Base-by-base conservation (phyloP, 2,329 filamentous ascomycete species). In the Ceratocystis harringtonii region DNA sequence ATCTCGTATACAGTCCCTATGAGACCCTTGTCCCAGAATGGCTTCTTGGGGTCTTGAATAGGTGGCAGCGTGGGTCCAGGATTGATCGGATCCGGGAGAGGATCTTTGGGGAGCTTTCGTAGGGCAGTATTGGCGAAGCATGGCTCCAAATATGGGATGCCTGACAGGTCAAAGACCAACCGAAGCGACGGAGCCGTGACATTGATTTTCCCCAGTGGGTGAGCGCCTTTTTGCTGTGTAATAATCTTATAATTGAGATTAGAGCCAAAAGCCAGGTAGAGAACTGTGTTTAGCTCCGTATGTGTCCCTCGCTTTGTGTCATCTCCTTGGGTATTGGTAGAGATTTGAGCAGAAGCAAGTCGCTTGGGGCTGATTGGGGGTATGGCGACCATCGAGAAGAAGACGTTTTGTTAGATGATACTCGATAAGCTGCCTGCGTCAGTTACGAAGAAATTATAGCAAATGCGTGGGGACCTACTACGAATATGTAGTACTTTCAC, bases 1-100 rank as follows among this genome's bases (percentile, higher is more conserved):
- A 97, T 90, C 76, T 97, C 92, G 77, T 99, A 99, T 3, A 97
- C 94, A 17, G 96, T 90, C 28, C 94, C 94, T 50, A 96, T 83
- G 1, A 99, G 81, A 3, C 90, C 89, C 71, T 91, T 92, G 69
- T 84, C 78, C 91, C 90, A 95, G 70, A 73, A 62, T 44, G 73
- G 68, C 19, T 62, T 61, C 25, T 61, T 66, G 19, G 64, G 65
- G 10, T 67, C 64, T 4, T 63, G 57, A 22, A 68, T 64, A 22
- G 67, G 66, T 28, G 66, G 64, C 15, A 68, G 55, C 10, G 52
- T 19, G 25, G 65, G 66, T 17, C 55, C 64, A 22, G 68, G 68
- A 36, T 68, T 65, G 44, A 61, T 58, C 48, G 73, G 60, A 67
- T 72, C 19, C 72, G 72, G 63, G 72, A 72, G 19, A 3, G 69